Percentiles rank a stretch among this genome's conserved stretches.
These are phyloP conservation scores for Bombardia bombarda DNA, from an alignment of 495 filamentous ascomycete genomes.

Conservation along the genomic window DNA sequence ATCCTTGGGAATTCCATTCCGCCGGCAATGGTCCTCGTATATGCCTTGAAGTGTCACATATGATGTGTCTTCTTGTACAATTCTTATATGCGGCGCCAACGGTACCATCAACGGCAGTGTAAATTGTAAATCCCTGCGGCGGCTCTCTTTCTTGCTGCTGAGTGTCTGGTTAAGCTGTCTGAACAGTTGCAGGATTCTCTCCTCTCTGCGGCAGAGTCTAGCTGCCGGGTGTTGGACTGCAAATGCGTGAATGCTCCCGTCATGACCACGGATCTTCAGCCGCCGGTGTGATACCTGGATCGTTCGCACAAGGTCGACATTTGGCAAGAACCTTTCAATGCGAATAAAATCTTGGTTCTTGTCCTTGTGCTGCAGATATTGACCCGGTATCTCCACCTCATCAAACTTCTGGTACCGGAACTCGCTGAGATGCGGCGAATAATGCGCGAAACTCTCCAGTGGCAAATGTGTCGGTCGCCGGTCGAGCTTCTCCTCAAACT, in stretches of 20 bases:
- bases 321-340: slow-evolving; percentile 91
- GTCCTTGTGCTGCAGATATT: slow-evolving; percentile 93
- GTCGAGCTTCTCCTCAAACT: slow-evolving; percentile 96
- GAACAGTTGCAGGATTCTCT: slow-evolving; percentile 94
- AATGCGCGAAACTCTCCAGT: slow-evolving; percentile 56
- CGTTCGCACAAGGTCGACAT: slow-evolving; percentile 82
- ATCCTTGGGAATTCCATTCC: slow-evolving; percentile 80
- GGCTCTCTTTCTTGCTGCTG: slow-evolving; percentile 84
- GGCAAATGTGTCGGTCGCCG: slow-evolving; percentile 59
- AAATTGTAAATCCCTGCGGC: slow-evolving; percentile 90
- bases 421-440: slow-evolving; percentile 85
- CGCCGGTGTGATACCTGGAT: slow-evolving; percentile 85
- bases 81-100: slow-evolving; percentile 81
- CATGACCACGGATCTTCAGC: slow-evolving; percentile 93
- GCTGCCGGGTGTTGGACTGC: slow-evolving; percentile 93
- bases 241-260: slow-evolving; percentile 90
- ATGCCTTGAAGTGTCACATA: slow-evolving; percentile 91
- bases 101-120: slow-evolving; percentile 92
- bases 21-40: slow-evolving; percentile 91
- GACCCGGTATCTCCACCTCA: slow-evolving; percentile 94
- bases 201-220: slow-evolving; percentile 83
- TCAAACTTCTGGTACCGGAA: slow-evolving; percentile 97
- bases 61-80: slow-evolving; percentile 90
- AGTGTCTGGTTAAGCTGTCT: slow-evolving; percentile 90
- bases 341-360: slow-evolving; percentile 97